Conservation (phyloP, 495 filamentous ascomycete genomes). For the Glutinoglossum americanum region DNA sequence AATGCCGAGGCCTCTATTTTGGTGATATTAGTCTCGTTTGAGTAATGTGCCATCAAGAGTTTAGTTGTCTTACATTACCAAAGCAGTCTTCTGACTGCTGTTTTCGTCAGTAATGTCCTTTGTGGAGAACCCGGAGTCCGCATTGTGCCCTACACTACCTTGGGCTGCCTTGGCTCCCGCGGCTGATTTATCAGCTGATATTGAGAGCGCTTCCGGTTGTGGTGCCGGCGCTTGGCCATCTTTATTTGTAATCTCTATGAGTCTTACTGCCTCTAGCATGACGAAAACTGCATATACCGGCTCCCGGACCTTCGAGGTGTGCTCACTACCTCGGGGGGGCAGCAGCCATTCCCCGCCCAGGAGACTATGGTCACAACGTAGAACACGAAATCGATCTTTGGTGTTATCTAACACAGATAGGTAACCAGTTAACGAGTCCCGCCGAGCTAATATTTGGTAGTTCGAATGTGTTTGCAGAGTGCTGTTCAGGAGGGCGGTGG, state of each 20-base stretch:
- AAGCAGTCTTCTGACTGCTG: slow-evolving; percentile 54
- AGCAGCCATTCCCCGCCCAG: slow-evolving; percentile 85
- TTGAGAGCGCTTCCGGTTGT: too few relatives aligned
- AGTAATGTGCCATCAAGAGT: background rate
- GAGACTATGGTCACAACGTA: slow-evolving; percentile 86
- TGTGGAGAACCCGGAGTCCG: too few relatives aligned
- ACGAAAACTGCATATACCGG: slow-evolving; percentile 85
- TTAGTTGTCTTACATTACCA: slow-evolving; percentile 47
- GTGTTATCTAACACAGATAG: slow-evolving; percentile 66
- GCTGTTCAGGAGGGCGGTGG: slow-evolving; percentile 35
- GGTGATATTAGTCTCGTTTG: slow-evolving; percentile 9
- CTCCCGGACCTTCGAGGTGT: slow-evolving; percentile 33
- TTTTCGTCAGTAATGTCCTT: too few relatives aligned
- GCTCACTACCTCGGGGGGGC: slow-evolving; percentile 17
- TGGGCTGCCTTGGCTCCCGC: too few relatives aligned
- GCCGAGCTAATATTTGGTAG: slow-evolving; percentile 49
- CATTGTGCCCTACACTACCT: slow-evolving; percentile 6
- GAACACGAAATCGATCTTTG: slow-evolving; percentile 47
- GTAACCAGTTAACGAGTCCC: slow-evolving; percentile 77
- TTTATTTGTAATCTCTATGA: slow-evolving; percentile 29
- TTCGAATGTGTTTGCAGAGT: slow-evolving; percentile 28
- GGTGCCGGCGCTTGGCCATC: too few relatives aligned
- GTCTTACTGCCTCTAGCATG: slow-evolving; percentile 75
- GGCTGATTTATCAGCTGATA: too few relatives aligned
- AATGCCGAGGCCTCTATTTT: slow-evolving; percentile 60